These are phyloP conservation scores for Plectosphaerella plurivora DNA, from an alignment of 2,329 filamentous ascomycete genomes.

Conservation along the genomic window DNA sequence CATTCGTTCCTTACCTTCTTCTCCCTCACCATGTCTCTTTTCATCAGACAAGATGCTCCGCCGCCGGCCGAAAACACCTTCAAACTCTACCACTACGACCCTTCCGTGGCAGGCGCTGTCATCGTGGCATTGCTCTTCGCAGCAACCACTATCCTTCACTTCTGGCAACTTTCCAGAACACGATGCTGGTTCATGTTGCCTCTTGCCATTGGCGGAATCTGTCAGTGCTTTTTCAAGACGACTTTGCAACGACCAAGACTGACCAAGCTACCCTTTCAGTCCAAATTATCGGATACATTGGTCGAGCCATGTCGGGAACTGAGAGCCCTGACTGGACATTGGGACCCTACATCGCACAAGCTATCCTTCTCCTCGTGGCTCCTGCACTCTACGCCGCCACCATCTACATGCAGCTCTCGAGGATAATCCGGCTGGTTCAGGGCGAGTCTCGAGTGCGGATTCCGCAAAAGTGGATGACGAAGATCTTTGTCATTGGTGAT, in stretches of 20 bases:
- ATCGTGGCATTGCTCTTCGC: conserved; percentile 8
- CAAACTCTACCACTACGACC: conserved; percentile 8
- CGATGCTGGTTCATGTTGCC: conserved; percentile 10
- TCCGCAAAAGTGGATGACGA: conserved; percentile 38
- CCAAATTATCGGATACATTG: conserved; percentile 7
- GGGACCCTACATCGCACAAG: conserved; percentile 33
- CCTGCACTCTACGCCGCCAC: conserved; percentile 39
- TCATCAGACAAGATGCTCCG: too few species aligned
- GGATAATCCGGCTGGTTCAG: conserved; percentile 31
- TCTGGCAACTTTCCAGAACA: conserved; percentile 5
- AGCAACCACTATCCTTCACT: conserved; percentile 5
- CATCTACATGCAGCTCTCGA: conserved; percentile 43
- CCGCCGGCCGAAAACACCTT: neutral
- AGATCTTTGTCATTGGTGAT: conserved; percentile 46
- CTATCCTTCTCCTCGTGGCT: conserved; percentile 29
- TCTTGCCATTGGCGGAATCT: conserved; percentile 8
- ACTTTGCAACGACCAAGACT: neutral
- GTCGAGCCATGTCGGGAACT: conserved; percentile 14
- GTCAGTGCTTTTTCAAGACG: neutral
- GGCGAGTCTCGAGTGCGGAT: conserved; percentile 36
- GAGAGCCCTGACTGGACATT: conserved; percentile 28
- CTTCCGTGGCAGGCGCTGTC: conserved; percentile 7
- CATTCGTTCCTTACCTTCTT: too few species aligned
- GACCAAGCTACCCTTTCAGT: neutral
- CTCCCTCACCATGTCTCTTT: too few species aligned